Conservation (phyloP, 139 green algal genomes). For the Micractinium sp. region DNA sequence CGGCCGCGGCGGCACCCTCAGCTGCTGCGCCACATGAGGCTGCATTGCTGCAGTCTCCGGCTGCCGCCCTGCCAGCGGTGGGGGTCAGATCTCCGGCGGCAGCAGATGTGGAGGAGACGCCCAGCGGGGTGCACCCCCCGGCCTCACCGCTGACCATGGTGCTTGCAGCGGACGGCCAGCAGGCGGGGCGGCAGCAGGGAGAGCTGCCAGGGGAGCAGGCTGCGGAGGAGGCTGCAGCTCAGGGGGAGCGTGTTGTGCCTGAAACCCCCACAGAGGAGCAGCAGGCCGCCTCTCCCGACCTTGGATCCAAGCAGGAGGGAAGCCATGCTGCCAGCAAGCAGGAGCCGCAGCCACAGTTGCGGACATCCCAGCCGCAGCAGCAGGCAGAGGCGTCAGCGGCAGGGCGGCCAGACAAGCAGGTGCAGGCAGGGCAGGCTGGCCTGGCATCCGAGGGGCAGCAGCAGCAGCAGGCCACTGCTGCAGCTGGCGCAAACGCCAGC, state of each 20-base stretch:
- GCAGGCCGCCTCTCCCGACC: not conserved
- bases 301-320: not conserved
- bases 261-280: not conserved
- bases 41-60: not conserved
- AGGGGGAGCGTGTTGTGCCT: not conserved
- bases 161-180: not conserved
- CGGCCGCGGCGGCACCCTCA: too few relatives aligned
- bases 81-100: not conserved
- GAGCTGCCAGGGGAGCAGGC: not conserved
- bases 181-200: not conserved
- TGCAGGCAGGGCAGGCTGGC: not conserved
- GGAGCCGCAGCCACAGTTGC: not conserved
- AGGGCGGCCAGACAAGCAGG: not conserved
- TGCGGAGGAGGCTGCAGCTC: not conserved
- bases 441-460: not conserved
- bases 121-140: not conserved
- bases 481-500: not conserved
- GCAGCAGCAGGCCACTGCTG: not conserved
- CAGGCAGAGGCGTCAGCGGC: not conserved
- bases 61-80: not conserved
- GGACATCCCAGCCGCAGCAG: not conserved
- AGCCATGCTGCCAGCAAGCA: not conserved
- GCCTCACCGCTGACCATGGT: not conserved
- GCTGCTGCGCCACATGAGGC: not conserved
- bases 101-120: not conserved